phyloP scores from a whole-genome alignment of 139 green algal species.

The Micromonas commoda region DNA sequence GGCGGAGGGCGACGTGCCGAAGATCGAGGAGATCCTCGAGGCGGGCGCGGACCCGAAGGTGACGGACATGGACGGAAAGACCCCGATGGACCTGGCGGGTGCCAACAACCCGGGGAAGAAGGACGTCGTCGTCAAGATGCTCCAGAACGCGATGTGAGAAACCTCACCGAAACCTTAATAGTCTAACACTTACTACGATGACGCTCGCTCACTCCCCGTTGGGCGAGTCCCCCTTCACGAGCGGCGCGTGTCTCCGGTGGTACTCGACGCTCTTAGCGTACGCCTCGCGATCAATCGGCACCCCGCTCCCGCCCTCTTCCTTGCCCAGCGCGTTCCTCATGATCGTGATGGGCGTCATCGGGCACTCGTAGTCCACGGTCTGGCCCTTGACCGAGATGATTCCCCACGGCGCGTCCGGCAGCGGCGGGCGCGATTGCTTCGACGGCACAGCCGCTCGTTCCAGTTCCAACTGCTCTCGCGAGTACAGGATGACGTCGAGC shows the following conservation, averaged over 20 bases:
- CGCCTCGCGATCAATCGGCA: conserved; percentile 59
- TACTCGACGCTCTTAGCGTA: conserved; percentile 48
- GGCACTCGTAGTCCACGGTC: conserved; percentile 75
- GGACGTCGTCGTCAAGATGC: not conserved
- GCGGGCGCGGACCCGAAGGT: conserved; percentile 29
- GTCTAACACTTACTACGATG: too few relatives aligned
- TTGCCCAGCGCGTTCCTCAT: conserved; percentile 84
- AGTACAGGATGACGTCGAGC: conserved; percentile 93
- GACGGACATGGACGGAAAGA: conserved; percentile 63
- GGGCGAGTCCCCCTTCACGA: not conserved
- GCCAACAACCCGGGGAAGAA: conserved; percentile 41
- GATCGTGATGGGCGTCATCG: conserved; percentile 93
- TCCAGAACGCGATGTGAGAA: not conserved
- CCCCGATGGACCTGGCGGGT: conserved; percentile 55
- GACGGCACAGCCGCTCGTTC: conserved; percentile 65
- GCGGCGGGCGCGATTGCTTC: conserved; percentile 20
- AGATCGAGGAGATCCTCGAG: conserved; percentile 83
- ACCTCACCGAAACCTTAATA: too few relatives aligned
- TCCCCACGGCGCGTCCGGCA: conserved; percentile 73
- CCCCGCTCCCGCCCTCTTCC: conserved; percentile 83
- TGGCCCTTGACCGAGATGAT: conserved; percentile 87
- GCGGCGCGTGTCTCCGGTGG: not conserved
- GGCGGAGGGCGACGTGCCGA: conserved; percentile 79
- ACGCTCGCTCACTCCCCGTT: conserved; percentile 15
- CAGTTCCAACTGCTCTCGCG: conserved; percentile 72